Evolutionary conservation across 2,329 filamentous ascomycete species (phyloP), one percentile per base, ranked within the genome.

Genomic region (Pestalotiopsis sp.): DNA sequence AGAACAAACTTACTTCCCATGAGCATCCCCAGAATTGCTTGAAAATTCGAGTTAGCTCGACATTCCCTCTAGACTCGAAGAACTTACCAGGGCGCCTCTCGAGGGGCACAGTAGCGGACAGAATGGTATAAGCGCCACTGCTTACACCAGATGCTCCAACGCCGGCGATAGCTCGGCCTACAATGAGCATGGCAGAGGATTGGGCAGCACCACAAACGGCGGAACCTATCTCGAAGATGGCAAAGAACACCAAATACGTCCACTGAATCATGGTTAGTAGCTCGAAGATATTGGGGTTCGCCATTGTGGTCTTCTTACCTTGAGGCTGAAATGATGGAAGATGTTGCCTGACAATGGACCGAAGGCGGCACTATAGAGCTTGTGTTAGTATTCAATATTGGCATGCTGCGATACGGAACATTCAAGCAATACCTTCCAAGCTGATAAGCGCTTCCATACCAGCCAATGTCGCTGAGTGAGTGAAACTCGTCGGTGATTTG

Each of bases 91-190:
- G 56, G 11, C 66, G 70, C 20, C 66, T 68, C 9, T 65, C 64
- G n/a, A 39, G 56, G 20, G 70, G 70, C 38, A 61, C 57, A 11
- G 66, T 58, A 9, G 67, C 58, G n/a, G 52, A 70, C 31, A 71
- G 67, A 13, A 71, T 61, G 13, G 67, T 62, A 14, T 68, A 61
- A 36, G 62, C 65, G 38, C 70, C 69, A 52, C 56, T 49, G n/a
- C 67, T 38, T 13, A 45, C 63, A 5, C 69, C 69, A 7, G 62
- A 39, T n/a, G 57, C 20, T 17, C 66, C 68, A 38, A 23, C 52
- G 17, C 69, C 69, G 23, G 67, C 67, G 23, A 71, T 69, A 25
- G 62, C 69, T 36, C 69, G 57, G 11, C 41, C 69, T 41, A 68
- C 49, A 52, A 71, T 68, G 17, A 71, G n/a, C n/a, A 68, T 25